Evolutionary conservation across 2,329 filamentous ascomycete species (phyloP).

Genomic region (Capronia coronata): DNA sequence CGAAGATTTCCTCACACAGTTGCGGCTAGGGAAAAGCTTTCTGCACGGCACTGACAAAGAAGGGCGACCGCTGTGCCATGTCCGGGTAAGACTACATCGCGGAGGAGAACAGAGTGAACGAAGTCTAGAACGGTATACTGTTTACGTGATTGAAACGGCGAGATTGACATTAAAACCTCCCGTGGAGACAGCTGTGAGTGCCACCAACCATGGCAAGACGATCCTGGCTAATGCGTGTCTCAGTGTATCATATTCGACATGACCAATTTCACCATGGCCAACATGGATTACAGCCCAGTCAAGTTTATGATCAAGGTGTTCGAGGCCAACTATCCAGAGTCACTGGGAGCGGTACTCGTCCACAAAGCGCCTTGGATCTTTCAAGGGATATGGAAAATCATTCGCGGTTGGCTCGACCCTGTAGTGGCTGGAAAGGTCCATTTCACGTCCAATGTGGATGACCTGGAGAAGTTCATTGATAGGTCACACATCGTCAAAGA

Average conservation of each 20-base stretch:
- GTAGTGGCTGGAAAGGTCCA: constrained; percentile 30
- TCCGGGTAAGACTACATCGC: constrained; percentile 74
- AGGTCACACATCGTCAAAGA: constrained; percentile 68
- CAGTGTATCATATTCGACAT: constrained; percentile 93
- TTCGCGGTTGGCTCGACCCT: constrained; percentile 91
- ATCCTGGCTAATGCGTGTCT: constrained; percentile 1
- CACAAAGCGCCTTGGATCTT: constrained; percentile 98
- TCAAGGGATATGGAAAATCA: constrained; percentile 96
- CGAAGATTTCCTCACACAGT: constrained; percentile 73
- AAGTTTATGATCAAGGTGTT: constrained; percentile 99
- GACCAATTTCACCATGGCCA: constrained; percentile 85
- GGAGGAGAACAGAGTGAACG: constrained; percentile 75
- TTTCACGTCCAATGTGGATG: constrained; percentile 52
- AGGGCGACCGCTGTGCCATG: constrained; percentile 79
- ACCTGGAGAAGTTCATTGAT: constrained; percentile 71
- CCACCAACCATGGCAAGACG: background rate
- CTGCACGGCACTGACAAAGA: constrained; percentile 79
- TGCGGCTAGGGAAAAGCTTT: constrained; percentile 88
- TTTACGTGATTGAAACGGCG: constrained; percentile 92
- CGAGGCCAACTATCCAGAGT: constrained; percentile 96
- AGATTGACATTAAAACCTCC: constrained; percentile 71
- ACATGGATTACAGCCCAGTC: constrained; percentile 96
- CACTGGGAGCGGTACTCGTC: constrained; percentile 78
- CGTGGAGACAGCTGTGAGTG: constrained; percentile 82
- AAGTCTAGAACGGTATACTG: constrained; percentile 79